Base-by-base conservation (phyloP, 331 rosid genomes). In the Quercus lobata region DNA sequence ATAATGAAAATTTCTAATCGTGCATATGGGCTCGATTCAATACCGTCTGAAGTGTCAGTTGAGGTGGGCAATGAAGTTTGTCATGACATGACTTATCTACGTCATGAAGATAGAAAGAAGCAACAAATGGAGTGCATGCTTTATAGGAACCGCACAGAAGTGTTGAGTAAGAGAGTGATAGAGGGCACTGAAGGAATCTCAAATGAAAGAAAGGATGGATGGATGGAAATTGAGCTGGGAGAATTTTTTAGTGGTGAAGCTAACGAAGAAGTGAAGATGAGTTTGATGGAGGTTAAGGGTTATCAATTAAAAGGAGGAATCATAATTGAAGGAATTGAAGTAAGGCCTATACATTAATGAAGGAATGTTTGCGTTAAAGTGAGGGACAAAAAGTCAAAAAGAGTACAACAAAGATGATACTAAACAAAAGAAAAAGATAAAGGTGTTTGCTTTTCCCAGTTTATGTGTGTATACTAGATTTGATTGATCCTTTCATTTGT, bases 151-250 rank as follows among this genome's bases (percentile, higher is more conserved):
- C 56, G 86, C 25, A 74, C 21, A 6, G 81, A 79, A 17, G 52
- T 56, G 17, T 1, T 77, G 74, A 19, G 83, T 57, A 76, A 72
- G 25, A 35, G 61, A 7, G 57, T 25, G 61, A 17, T 5, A 1
- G 41, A 72, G 52, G 76, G 19, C 18, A 46, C 35, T 7, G 4
- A 19, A 9, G 57, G n/a, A 60, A 57, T 62, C 7, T 72, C 86
- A 0, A 30, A 5, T 0, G 35, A 69, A 8, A 87, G 94, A 72
- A 83, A 78, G 0, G 94, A 87, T 74, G 94, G 91, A 3, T 92
- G 97, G 97, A 79, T 80, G 90, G 97, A 92, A 84, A 83, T 92
- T 61, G 85, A 90, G 82, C 41, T 92, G 2, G 97, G 97, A 2
- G 87, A 84, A 60, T 90, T 92, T 57, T 83, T 78, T 19, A 84